Base-by-base conservation (phyloP, 169 alveolate species). In the Cryptosporidium muris region DNA sequence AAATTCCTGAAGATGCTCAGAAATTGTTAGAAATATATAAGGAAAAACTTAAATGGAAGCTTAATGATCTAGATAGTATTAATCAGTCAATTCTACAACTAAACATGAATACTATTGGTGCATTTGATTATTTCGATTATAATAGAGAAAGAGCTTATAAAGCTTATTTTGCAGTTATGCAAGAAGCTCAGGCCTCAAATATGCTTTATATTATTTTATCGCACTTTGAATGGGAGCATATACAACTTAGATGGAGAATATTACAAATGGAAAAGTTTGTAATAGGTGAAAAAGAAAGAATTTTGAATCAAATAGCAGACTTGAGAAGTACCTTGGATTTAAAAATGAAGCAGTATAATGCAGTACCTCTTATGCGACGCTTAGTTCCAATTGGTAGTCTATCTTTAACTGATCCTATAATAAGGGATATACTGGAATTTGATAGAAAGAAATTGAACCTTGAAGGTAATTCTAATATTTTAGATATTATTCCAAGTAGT, bases 191-290 rank as follows among this genome's bases (percentile, higher is more conserved):
- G 2, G 49, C 48, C 38, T 66, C 81, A 25, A 66, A 66, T 54
- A 16, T 53, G 47, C 48, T 66, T 37, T 45, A 64, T 3, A 47
- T 66, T 1, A 66, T 66, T 51, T 66, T 66, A n/a, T 66, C 81
- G 6, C 81, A 66, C 37, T 53, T 66, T 52, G 81, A 66, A 54
- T 66, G 81, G 81, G 81, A 66, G 6, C 81, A 66, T 51, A 66
- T 66, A n/a, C 81, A 66, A 52, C 45, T 66, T 3, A 66, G 81
- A 53, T 66, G 81, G 81, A 66, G 81, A 52, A 37, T 53, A 51
- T 25, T 66, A 7, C 66, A 66, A 6, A 42, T 66, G 14, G 14
- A 40, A 2, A 66, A 53, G 37, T 16, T 37, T 66, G 37, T 66
- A 12, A 38, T 66, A 54, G 48, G 45, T 51, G 66, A 66, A 37